These are phyloP conservation scores for Irineochytrium annulatum DNA, from an alignment of 192 early-diverging fungal species.

Conservation along the genomic window DNA sequence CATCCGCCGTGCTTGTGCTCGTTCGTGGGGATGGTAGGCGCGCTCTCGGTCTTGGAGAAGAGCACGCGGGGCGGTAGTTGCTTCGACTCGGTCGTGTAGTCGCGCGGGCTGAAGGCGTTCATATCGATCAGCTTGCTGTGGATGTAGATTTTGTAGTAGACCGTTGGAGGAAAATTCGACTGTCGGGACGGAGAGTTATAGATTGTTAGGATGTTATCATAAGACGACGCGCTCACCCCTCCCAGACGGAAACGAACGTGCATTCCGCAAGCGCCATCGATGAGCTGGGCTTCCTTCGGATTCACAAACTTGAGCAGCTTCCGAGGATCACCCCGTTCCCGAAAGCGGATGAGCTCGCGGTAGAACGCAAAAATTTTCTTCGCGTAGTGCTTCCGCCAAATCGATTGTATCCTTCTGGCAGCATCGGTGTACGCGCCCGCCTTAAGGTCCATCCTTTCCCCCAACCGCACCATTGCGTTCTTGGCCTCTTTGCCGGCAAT, in stretches of 20 bases:
- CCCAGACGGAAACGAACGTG: slow-evolving; percentile 59
- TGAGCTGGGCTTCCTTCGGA: slow-evolving; percentile 50
- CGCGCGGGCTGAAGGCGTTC: slow-evolving; percentile 56
- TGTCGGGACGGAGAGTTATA: slow-evolving; percentile 14
- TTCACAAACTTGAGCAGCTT: slow-evolving; percentile 55
- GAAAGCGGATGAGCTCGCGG: slow-evolving; percentile 50
- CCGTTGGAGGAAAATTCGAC: slow-evolving; percentile 50
- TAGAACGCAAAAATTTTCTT: slow-evolving; percentile 48
- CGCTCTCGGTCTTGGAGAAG: slow-evolving; percentile 33
- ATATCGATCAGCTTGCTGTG: slow-evolving; percentile 53
- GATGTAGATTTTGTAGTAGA: slow-evolving; percentile 61
- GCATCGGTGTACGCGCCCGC: slow-evolving; percentile 34
- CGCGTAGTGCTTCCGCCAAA: slow-evolving; percentile 50
- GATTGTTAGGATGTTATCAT: slow-evolving; percentile 1
- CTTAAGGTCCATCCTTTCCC: slow-evolving; percentile 22
- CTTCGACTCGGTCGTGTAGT: slow-evolving; percentile 48
- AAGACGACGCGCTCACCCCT: slow-evolving; percentile 38
- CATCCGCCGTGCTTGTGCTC: slow-evolving; percentile 44
- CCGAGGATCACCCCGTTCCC: slow-evolving; percentile 48
- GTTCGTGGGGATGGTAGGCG: too few species aligned
- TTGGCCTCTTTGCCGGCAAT: slow-evolving; percentile 21
- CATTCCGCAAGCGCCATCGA: slow-evolving; percentile 41
- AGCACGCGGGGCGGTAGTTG: slow-evolving; percentile 33
- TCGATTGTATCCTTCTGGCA: slow-evolving; percentile 42
- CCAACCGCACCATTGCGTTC: slow-evolving; percentile 31